phyloP scores from a whole-genome alignment of 2,329 filamentous ascomycete genomes.

The Cercospora sp. region DNA sequence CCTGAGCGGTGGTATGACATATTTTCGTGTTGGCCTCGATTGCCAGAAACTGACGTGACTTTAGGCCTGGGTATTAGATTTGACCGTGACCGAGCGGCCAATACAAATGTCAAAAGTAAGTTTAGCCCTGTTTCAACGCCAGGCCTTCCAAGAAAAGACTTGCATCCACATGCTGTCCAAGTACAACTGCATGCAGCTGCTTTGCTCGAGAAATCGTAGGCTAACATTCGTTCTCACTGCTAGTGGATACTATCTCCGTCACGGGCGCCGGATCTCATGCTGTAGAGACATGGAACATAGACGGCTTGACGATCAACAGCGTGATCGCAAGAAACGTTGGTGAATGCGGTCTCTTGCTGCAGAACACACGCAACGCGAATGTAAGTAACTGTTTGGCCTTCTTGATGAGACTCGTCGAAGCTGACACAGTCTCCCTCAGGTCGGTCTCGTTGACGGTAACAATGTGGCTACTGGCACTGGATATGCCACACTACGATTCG shows the following conservation, averaged over 20 bases:
- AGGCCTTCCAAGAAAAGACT: no score
- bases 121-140: neutral
- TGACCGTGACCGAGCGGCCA: slow-evolving; percentile 55
- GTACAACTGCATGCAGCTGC: neutral
- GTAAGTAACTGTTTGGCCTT: slow-evolving; percentile 33
- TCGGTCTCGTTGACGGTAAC: slow-evolving; percentile 57
- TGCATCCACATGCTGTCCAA: neutral
- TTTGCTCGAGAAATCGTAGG: neutral
- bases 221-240: neutral
- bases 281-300: slow-evolving; percentile 62
- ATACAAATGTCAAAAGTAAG: slow-evolving; percentile 53
- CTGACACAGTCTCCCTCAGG: slow-evolving; percentile 29
- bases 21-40: neutral
- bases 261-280: slow-evolving; percentile 57
- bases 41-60: neutral
- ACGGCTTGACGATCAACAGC: slow-evolving; percentile 53
- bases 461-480: slow-evolving; percentile 56
- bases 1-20: slow-evolving; percentile 48
- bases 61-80: slow-evolving; percentile 55
- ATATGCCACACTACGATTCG: slow-evolving; percentile 59
- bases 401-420: neutral
- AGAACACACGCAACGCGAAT: slow-evolving; percentile 50
- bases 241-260: slow-evolving; percentile 52
- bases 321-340: slow-evolving; percentile 57
- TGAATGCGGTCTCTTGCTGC: slow-evolving; percentile 59